These are phyloP conservation scores for Peronosclerospora sorghi DNA, from an alignment of 352 stramenopile species.

Conservation along the genomic window DNA sequence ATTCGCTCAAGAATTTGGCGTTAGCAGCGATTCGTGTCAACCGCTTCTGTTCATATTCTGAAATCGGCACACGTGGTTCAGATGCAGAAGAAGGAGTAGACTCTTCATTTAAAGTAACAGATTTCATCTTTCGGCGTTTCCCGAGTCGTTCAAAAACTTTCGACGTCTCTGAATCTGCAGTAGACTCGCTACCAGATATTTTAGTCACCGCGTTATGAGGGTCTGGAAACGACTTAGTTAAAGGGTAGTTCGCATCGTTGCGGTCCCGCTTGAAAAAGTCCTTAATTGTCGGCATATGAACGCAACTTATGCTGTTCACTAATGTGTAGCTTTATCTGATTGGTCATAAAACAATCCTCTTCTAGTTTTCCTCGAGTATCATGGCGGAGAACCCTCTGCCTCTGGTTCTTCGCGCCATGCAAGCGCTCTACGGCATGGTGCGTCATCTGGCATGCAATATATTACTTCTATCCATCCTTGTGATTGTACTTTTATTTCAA, in stretches of 20 bases:
- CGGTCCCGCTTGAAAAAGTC: slow-evolving; percentile 19
- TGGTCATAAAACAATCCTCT: too few relatives aligned
- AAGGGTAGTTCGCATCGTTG: neutral
- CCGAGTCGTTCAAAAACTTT: too few relatives aligned
- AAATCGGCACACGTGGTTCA: slow-evolving; percentile 7
- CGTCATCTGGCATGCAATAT: slow-evolving; percentile 4
- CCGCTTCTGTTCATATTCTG: slow-evolving; percentile 38
- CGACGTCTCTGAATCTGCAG: too few relatives aligned
- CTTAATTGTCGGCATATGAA: slow-evolving; percentile 16
- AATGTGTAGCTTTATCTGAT: too few relatives aligned
- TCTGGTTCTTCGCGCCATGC: slow-evolving; percentile 40
- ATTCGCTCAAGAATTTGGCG: slow-evolving; percentile 28
- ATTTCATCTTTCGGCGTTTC: too few relatives aligned
- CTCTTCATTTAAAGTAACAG: too few relatives aligned
- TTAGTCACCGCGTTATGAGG: too few relatives aligned
- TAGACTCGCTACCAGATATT: too few relatives aligned
- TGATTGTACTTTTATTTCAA: neutral
- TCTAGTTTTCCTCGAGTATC: too few relatives aligned
- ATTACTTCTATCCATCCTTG: neutral
- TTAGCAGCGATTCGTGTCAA: slow-evolving; percentile 29
- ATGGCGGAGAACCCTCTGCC: slow-evolving; percentile 25
- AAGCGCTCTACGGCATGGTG: slow-evolving; percentile 57
- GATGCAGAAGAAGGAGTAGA: too few relatives aligned
- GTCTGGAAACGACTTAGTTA: neutral
- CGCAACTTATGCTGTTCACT: neutral